Evolutionary conservation across 1,284 basidiomycete species (phyloP), one percentile per base, ranked within the genome.

Genomic region (Fereydounia khargensis): DNA sequence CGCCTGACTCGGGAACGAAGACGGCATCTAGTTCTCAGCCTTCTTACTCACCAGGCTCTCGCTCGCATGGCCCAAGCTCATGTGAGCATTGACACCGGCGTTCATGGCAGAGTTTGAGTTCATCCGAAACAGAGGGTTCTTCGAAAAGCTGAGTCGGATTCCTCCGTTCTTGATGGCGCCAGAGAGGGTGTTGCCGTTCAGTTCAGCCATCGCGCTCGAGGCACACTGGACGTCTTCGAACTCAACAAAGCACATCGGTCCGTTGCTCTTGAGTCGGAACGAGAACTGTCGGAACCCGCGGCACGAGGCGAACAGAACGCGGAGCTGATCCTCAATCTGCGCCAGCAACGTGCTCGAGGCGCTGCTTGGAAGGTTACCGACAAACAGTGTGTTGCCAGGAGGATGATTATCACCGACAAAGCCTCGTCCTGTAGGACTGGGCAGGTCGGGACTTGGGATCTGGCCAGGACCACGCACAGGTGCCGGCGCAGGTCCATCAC

Each of bases 191-290:
- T 92, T 83, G n/a, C 92, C 94, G 57, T 94, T 91, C 47, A 96
- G 81, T 38, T 92, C 88, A 53, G 86, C 84, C 74, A 97, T 81
- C 13, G 91, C 89, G 74, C 84, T 85, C 4, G 88, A 85, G 3
- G 92, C 94, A 67, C 81, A 84, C 9, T 81, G 78, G 18, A 96
- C 90, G 73, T 91, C 90, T 57, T 94, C 89, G 65, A 96, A 97
- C 86, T 94, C 75, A 33, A 75, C 64, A 48, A 96, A 95, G 77
- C 91, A 96, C 92, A 95, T 95, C 4, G 91, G 91, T 1, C 91
- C 90, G 64, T 91, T 92, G 72, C 83, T 88, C 80, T 98, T 98
- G 74, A 94, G 89, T 48, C 91, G 82, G 80, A 91, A 97, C 67
- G 87, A 91, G 63, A 98, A 82, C 68, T 92, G 88, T 47, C 89